Evolutionary conservation across 1,139 yeast genomes (phyloP).

Genomic region (Debaryomyces robertsiae): DNA sequence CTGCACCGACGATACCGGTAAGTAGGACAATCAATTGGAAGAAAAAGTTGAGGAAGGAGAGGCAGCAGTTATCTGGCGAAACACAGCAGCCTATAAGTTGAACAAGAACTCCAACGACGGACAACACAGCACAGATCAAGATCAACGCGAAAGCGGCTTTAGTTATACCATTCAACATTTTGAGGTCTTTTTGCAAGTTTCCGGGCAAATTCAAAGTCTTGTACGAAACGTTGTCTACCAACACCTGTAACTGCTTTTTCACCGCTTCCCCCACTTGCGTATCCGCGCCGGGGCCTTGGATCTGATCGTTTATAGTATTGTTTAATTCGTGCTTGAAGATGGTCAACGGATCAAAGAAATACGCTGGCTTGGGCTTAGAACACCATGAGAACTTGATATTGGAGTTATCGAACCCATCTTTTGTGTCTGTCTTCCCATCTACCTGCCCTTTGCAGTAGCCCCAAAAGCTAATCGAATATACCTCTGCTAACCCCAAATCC

Average conservation of each 20-base stretch:
- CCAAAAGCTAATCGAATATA: conserved; percentile 68
- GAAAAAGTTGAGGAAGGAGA: conserved; percentile 44
- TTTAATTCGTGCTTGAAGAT: conserved; percentile 48
- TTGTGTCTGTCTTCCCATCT: conserved; percentile 16
- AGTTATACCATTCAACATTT: conserved; percentile 31
- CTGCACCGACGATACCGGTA: conserved; percentile 36
- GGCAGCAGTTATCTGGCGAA: conserved; percentile 41
- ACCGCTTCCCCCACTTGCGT: conserved; percentile 15
- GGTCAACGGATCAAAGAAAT: conserved; percentile 53
- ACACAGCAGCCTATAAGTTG: conserved; percentile 37
- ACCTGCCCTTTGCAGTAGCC: conserved; percentile 68
- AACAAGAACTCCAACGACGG: conserved; percentile 31
- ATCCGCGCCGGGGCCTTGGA: conserved; percentile 26
- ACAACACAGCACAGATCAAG: conserved; percentile 30
- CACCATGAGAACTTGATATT: conserved; percentile 56
- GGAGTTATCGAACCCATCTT: conserved; percentile 33
- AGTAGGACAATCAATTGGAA: conserved; percentile 36
- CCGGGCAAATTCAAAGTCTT: conserved; percentile 44
- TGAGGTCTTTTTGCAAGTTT: conserved; percentile 32
- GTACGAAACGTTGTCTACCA: conserved; percentile 30
- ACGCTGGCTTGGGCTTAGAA: conserved; percentile 51
- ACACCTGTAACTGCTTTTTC: conserved; percentile 28
- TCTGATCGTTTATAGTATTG: conserved; percentile 27
- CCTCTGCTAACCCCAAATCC: conserved; percentile 57
- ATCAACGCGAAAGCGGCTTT: conserved; percentile 32